Percentiles rank a stretch among this genome's conserved stretches.
Conservation (phyloP, 83 land plant genomes). For the Picea abies region DNA sequence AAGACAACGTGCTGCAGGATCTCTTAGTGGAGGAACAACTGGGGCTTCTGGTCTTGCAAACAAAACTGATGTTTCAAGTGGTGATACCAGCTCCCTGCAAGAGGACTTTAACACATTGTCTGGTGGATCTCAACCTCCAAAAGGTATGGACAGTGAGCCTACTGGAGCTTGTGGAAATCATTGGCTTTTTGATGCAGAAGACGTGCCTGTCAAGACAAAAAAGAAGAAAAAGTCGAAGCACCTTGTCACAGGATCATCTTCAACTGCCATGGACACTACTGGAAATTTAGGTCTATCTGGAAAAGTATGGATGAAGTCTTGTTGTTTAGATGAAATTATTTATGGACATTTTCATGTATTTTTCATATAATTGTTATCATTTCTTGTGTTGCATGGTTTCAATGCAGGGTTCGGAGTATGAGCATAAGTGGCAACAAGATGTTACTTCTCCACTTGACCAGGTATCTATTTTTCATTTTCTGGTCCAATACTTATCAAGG, state of each 20-base stretch:
- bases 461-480: conserved; percentile 27
- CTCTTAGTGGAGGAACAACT: conserved; percentile 38
- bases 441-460: conserved; percentile 47
- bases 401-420: conserved; percentile 49
- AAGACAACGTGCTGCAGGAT: conserved; percentile 65
- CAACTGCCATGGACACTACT: conserved; percentile 21
- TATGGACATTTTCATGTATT: background rate
- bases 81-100: conserved; percentile 76
- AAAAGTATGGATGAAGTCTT: conserved; percentile 27
- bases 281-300: conserved; percentile 20
- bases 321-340: background rate
- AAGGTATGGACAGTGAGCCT: conserved; percentile 58
- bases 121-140: conserved; percentile 50
- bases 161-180: conserved; percentile 43
- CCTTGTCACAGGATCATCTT: conserved; percentile 30
- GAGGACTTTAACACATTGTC: conserved; percentile 64
- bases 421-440: conserved; percentile 58
- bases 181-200: conserved; percentile 44
- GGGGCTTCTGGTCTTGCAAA: conserved; percentile 29
- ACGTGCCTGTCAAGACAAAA: conserved; percentile 46
- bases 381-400: background rate
- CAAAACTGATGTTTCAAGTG: conserved; percentile 78
- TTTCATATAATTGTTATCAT: background rate
- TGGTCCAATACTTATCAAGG: conserved; percentile 1
- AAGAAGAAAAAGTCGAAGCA: conserved; percentile 88